phyloP scores from a whole-genome alignment of 306 rosid species.

The Pachyrhizus erosus region DNA sequence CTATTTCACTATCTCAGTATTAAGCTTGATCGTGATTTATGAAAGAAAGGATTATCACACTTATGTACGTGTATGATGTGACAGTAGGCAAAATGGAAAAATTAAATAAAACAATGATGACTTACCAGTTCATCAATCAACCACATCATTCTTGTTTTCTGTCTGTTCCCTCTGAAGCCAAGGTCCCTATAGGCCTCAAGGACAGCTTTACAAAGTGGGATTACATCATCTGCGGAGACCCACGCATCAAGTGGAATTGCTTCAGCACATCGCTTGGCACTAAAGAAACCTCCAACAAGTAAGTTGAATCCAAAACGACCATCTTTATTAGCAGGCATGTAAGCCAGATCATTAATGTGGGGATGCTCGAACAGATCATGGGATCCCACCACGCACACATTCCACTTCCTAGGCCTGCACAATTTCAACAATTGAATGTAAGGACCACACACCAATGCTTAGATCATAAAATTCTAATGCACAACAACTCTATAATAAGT shows the following conservation, averaged over 20 bases:
- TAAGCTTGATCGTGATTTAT: neutral
- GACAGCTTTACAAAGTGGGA: conserved; percentile 76
- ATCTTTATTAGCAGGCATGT: conserved; percentile 88
- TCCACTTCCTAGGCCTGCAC: conserved; percentile 99
- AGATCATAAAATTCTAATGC: neutral
- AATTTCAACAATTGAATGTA: conserved; percentile 27
- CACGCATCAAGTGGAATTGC: conserved; percentile 96
- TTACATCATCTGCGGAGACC: conserved; percentile 83
- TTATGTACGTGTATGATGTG: neutral
- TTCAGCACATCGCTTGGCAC: conserved; percentile 88
- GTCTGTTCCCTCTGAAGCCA: conserved; percentile 89
- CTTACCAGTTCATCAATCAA: conserved; percentile 90
- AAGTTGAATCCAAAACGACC: conserved; percentile 90
- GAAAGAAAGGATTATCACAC: too few relatives aligned
- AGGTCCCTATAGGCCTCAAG: conserved; percentile 93
- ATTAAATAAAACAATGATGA: neutral
- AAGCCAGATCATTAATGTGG: conserved; percentile 95
- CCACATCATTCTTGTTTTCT: conserved; percentile 98
- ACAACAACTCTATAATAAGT: neutral
- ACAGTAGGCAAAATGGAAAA: neutral
- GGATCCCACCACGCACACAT: conserved; percentile 89
- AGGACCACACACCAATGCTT: neutral
- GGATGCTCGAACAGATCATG: conserved; percentile 98
- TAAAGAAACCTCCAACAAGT: conserved; percentile 95
- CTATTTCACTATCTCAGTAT: too few relatives aligned